Evolutionary conservation across 495 filamentous ascomycete species (phyloP), one percentile per base, ranked within the genome.

Genomic region (Melanomma pulvis-pyrius): DNA sequence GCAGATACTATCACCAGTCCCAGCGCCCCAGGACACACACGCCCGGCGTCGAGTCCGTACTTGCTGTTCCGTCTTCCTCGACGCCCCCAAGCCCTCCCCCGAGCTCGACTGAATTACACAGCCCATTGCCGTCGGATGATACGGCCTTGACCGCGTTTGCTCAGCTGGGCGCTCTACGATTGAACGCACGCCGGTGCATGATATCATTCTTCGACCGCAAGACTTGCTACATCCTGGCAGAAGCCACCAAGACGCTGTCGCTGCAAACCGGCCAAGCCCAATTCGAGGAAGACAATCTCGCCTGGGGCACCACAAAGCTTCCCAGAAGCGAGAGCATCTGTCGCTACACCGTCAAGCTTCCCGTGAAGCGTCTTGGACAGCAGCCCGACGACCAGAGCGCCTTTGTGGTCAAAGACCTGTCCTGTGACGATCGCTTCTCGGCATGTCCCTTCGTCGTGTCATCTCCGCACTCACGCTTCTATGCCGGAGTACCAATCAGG

Each of bases 401-500:
- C 57, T 50, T 78, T 70, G 56, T 83, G 70, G 79, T 86, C 39
- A 65, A 78, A 1, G 82, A 88, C 66, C 77, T 88, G 12, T 74
- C 74, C 3, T 22, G 68, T 6, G 83, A 88, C 54, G 78, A 78
- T 9, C 73, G 74, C 2, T 86, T 84, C 68, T 77, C 77, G 55
- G 63, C 79, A 54, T 73, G 78, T 48, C 65, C 76, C 1, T 79
- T 79, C 63, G 77, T 84, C 32, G 56, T 65, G 24, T 73, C 71
- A 24, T 75, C 79, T 80, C 76, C 83, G 1, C 63, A 75, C 49
- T 73, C 81, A 46, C 78, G 74, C 19, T 90, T 87, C 72, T 90
- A 90, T 65, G 85, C 84, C 7, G 87, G 84, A 15, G 85, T 86
- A 1, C 87, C 88, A 0, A 81, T 93, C 26, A 83, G 87, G 4